Base-by-base conservation (phyloP, 2,329 filamentous ascomycete genomes). In the Penicillium hesseltinei region DNA sequence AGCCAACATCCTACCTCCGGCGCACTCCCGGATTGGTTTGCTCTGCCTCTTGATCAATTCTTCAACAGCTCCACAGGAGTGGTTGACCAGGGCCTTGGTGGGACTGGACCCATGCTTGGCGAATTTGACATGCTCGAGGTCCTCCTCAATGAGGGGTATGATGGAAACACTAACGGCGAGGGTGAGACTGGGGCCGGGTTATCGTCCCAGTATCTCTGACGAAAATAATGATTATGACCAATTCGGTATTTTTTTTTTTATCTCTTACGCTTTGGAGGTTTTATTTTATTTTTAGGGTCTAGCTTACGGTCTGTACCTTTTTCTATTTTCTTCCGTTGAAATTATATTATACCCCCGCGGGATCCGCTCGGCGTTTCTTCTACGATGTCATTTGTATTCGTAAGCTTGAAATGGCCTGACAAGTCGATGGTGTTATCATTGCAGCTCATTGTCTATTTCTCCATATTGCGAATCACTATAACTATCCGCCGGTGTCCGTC, bases 51-150 rank as follows among this genome's bases (percentile, higher is more conserved):
- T 3, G 83, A 87, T 68, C 82, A 83, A 43, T 78, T 87, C 58
- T 78, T 86, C 53, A 81, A 81, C 61, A 77, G 71, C 51, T 75
- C 76, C 17, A 75, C 73, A 10, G 73, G 72, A 2, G 73, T 71
- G 5, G 77, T 80, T 42, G 77, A 80, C 59, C 81, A 81, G 65
- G 82, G 82, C 13, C 79, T 82, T 1, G 83, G 85, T 53, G 83
- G 85, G 23, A 84, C 81, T 21, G 84, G 84, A 0, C 84, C 84
- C n/a, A 84, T 85, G 71, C 77, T 87, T 15, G 83, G 82, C 2
- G 82, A 78, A 45, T 77, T 77, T 54, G 78, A 80, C 56, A 78
- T 80, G 76, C 64, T 80, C n/a, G 77, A 79, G 61, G 74, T 79
- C 6, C 67, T 80, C 15, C 69, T 78, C 27, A 77, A 78, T 47